Base-by-base conservation (phyloP, 2,329 filamentous ascomycete species). In the Emergomyces pasteurianus region DNA sequence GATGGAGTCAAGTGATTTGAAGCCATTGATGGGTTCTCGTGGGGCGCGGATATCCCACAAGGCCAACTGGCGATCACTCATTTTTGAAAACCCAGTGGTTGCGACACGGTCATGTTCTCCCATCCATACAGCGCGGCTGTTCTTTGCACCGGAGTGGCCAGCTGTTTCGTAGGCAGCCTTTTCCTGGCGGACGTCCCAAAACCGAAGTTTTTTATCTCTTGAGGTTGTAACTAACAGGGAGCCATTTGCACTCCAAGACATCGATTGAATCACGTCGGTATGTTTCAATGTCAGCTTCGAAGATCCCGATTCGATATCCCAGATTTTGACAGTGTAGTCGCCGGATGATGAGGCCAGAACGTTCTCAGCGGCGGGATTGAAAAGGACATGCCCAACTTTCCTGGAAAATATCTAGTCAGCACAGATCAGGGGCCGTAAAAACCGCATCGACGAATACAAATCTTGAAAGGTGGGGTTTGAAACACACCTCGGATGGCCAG, bases 101-200 rank as follows among this genome's bases (percentile, higher is more conserved):
- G 90, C 94, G 70, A 99, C 87, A 66, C 92, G 86, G 78, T 97
- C 95, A 72, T 95, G 90, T 77, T 97, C 94, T 71, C 92, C 94
- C 82, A 99, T 83, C 94, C 94, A 99, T 16, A 96, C 92, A 36
- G 88, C 88, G 72, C 94, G 88, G 77, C 92, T 96, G 81, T 95
- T 97, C 83, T 99, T 99, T 67, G 94, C 94, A 61, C 94, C 94
- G 36, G 86, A 83, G 74, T 99, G 94, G 63, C 94, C 94, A 5
- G 85, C 78, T 16, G 87, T 85, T 73, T 96, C 92, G 70, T 95
- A 88, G 5, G 87, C 88, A 16, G 92, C 84, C 75, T 84, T 88
- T 77, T 97, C 88, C 79, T 96, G 92, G 72, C 94, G 87, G 62
- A 92, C 90, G 80, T 99, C 94, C 94, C 94, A 99, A 65, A 97